A percentile compares a stretch with the other conserved stretches of the same genome.
These are phyloP conservation scores for Handroanthus guayacan DNA, from an alignment of 257 asterid genomes.

Conservation along the genomic window DNA sequence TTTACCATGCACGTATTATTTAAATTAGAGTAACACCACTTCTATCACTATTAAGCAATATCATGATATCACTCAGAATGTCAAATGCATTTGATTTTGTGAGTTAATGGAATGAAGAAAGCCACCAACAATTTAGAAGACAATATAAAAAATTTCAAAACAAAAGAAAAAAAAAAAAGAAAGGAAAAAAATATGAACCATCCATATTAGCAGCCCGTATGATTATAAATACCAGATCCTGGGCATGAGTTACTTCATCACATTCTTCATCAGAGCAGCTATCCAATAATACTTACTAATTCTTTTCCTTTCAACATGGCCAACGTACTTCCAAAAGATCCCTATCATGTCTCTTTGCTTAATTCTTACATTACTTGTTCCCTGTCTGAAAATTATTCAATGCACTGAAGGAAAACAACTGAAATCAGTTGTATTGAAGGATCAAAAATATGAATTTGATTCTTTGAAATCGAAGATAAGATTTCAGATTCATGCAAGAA, in stretches of 20 bases:
- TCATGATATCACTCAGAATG: too few relatives aligned
- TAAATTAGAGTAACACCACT: too few relatives aligned
- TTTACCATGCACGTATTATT: too few relatives aligned
- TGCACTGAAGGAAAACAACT: conserved; percentile 53
- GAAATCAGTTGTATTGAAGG: conserved; percentile 20
- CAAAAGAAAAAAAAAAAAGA: too few relatives aligned
- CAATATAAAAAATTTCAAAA: background rate
- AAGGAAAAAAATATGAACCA: conserved; percentile 35
- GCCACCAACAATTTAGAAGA: background rate
- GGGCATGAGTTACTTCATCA: conserved; percentile 6
- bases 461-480: conserved; percentile 18
- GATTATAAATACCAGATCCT: conserved; percentile 42
- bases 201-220: background rate
- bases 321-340: conserved; percentile 16
- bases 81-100: too few relatives aligned
- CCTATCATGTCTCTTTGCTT: conserved; percentile 37
- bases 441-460: background rate
- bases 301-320: conserved; percentile 43
- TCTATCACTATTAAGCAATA: too few relatives aligned
- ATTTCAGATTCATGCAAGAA: conserved; percentile 15
- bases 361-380: conserved; percentile 35
- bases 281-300: background rate
- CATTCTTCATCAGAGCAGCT: conserved; percentile 30
- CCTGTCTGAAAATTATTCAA: conserved; percentile 28
- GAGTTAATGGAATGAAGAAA: too few relatives aligned